Evolutionary conservation across 768 basidiomycete genomes (phyloP).

Genomic region (Sporobolomyces roseus): DNA sequence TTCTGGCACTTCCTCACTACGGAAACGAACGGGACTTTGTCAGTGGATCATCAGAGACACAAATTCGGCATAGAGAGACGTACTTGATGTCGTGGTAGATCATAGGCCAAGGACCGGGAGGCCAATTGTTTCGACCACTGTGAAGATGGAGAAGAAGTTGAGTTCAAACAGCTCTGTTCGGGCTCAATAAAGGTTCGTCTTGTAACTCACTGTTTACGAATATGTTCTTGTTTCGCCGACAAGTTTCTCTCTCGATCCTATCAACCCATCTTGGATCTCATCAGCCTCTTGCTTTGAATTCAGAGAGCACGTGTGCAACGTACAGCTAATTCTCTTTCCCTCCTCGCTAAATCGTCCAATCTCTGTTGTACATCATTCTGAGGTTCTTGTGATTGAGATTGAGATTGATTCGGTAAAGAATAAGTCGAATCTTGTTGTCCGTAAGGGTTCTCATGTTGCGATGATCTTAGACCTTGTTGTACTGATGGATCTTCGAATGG

Average conservation of each 20-base stretch:
- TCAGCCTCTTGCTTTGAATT: background rate
- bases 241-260: conserved; percentile 58
- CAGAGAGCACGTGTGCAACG: background rate
- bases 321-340: conserved; percentile 72
- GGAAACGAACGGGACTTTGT: background rate
- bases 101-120: conserved; percentile 79
- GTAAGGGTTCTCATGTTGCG: background rate
- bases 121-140: conserved; percentile 84
- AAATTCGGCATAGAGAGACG: background rate
- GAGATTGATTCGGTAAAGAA: background rate
- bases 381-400: conserved; percentile 48
- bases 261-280: too few species aligned
- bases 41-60: background rate
- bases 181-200: too few species aligned
- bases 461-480: conserved; percentile 1
- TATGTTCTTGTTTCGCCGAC: conserved; percentile 56
- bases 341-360: conserved; percentile 64
- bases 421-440: conserved; percentile 9
- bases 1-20: conserved; percentile 67
- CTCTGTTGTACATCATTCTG: conserved; percentile 44
- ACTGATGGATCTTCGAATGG: conserved; percentile 77
- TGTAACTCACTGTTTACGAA: conserved; percentile 51
- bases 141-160: conserved; percentile 44
- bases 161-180: too few species aligned
- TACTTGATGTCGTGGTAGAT: conserved; percentile 81